A percentile compares a stretch with the other conserved stretches of the same genome.
phyloP scores from a whole-genome alignment of 2,329 filamentous ascomycete species.

The Stachybotrys chartarum region DNA sequence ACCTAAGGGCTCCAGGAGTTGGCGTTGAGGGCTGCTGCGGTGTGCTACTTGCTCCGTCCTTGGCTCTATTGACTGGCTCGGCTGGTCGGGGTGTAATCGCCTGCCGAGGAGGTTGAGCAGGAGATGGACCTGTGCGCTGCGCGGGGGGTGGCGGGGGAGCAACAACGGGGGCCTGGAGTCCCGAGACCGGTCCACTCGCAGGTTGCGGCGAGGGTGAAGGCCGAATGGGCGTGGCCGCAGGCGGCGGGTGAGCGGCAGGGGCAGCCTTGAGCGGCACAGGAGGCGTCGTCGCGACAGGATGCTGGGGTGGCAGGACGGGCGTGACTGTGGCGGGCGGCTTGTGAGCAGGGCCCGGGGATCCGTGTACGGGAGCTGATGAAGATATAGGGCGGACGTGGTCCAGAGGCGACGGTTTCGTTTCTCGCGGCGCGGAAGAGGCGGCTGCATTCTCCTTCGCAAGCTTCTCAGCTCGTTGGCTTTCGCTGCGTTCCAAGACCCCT shows the following conservation, averaged over 20 bases:
- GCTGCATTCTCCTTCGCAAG: slow-evolving; percentile 25
- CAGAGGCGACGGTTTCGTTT: slow-evolving; percentile 17
- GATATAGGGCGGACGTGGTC: slow-evolving; percentile 15
- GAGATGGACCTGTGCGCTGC: slow-evolving; percentile 22
- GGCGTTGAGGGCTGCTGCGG: slow-evolving; percentile 14
- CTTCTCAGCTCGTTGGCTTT: slow-evolving; percentile 27
- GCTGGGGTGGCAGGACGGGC: slow-evolving; percentile 28
- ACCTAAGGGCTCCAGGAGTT: slow-evolving; percentile 23
- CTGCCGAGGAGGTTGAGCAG: slow-evolving; percentile 21
- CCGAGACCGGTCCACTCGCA: slow-evolving; percentile 18
- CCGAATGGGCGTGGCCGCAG: slow-evolving; percentile 18
- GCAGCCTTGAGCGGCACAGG: slow-evolving; percentile 15
- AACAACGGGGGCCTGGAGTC: slow-evolving; percentile 29
- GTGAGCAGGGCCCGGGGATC: slow-evolving; percentile 12
- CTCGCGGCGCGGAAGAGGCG: slow-evolving; percentile 23
- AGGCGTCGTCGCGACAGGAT: slow-evolving; percentile 10
- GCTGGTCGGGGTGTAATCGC: slow-evolving; percentile 23
- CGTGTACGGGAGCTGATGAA: slow-evolving; percentile 12
- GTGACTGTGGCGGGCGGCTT: slow-evolving; percentile 17
- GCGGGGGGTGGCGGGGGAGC: slow-evolving; percentile 21
- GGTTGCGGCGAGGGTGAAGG: slow-evolving; percentile 22
- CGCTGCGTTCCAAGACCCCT: slow-evolving; percentile 52
- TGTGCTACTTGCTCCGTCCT: slow-evolving; percentile 13
- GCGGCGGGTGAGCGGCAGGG: slow-evolving; percentile 18
- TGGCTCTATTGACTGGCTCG: slow-evolving; percentile 21